Base-by-base conservation (phyloP, 306 rosid genomes). In the Casuarina glauca region DNA sequence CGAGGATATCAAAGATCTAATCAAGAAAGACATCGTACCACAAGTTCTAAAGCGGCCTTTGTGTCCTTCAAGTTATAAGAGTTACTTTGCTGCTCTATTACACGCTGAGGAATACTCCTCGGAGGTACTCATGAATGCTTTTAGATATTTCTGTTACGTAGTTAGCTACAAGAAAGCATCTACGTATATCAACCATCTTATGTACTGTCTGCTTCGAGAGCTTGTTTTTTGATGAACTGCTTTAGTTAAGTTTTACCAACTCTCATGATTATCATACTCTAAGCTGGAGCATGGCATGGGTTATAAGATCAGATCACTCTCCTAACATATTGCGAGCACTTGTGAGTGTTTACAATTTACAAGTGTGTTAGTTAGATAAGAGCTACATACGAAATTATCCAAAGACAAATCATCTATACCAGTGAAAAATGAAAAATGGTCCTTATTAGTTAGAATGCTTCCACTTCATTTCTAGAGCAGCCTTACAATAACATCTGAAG, bases 31-130 rank as follows among this genome's bases (percentile, higher is more conserved):
- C 39, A 83, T 72, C 41, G 80, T 54, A 43, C 86, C 87, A 3
- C 13, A 69, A 38, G 76, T 83, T 69, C 55, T 86, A 5, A 67
- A 45, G 2, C 46, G 58, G 41, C 82, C 73, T 26, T 48, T 26
- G 32, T 26, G 32, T 26, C 32, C 32, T 26, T 26, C 32, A 26
- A 26, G 32, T 26, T 26, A 26, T 26, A 26, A 1, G 32, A 26
- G 32, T 26, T 26, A 26, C 32, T 26, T 26, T 26, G 32, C 32
- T 26, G 78, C 87, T 69, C 72, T 83, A 2, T 44, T 81, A 46
- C 79, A 78, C 73, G 81, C 80, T 9, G 90, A 86, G 79, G 84
- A 86, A 2, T 81, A 54, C 80, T 81, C 81, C 53, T 36, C 5
- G 19, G 77, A 83, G 84, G 90, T 83, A 75, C 36, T 4, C 35